phyloP scores from a whole-genome alignment of 106 monocot genomes.

The Dactylorhiza incarnata region DNA sequence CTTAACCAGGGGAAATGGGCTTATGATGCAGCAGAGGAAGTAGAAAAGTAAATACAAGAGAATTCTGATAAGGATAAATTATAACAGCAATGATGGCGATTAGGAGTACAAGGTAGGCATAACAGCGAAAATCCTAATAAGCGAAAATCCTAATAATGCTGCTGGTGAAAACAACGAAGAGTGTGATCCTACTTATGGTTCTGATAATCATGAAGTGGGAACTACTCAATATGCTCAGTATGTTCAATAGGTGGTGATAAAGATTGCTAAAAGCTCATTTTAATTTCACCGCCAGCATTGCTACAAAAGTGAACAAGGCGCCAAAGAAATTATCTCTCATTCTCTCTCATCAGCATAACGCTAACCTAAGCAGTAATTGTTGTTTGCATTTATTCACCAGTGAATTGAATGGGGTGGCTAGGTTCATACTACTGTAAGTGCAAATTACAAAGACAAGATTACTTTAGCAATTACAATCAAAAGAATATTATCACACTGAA shows the following conservation, averaged over 20 bases:
- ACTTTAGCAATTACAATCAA: background rate
- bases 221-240: background rate
- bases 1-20: no score
- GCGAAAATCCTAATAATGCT: no score
- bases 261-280: background rate
- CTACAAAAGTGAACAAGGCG: background rate
- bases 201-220: background rate
- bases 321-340: background rate
- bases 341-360: background rate
- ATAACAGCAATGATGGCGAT: no score
- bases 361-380: background rate
- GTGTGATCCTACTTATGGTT: background rate
- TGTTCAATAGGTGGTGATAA: background rate
- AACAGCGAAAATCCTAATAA: no score
- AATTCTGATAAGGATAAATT: no score
- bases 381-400: background rate
- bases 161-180: background rate
- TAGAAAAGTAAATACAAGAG: no score
- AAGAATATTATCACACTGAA: background rate
- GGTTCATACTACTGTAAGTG: background rate
- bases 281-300: background rate
- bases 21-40: no score
- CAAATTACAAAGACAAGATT: background rate
- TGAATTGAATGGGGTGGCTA: background rate
- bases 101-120: no score